phyloP scores from a whole-genome alignment of 352 stramenopile genomes.

The Elongisporangium undulatum region DNA sequence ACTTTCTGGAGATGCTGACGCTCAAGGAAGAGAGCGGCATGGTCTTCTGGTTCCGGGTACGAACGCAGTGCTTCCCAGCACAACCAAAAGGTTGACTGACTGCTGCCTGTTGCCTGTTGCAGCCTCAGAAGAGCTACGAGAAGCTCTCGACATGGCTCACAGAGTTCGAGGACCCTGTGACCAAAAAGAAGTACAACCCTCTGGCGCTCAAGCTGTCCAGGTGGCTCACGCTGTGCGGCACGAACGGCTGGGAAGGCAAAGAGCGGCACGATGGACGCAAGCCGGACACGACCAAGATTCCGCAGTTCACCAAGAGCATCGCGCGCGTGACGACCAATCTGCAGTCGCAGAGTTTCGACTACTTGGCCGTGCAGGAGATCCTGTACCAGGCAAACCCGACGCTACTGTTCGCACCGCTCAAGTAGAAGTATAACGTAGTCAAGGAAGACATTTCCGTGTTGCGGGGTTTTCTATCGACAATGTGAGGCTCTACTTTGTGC shows the following conservation, averaged over 20 bases:
- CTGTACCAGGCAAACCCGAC: slow-evolving; percentile 66
- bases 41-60: slow-evolving; percentile 73
- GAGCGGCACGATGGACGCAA: slow-evolving; percentile 47
- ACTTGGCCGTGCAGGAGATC: slow-evolving; percentile 62
- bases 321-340: slow-evolving; percentile 53
- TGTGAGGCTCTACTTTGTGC: background rate
- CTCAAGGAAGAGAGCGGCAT: slow-evolving; percentile 68
- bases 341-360: slow-evolving; percentile 63
- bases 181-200: slow-evolving; percentile 37
- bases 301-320: slow-evolving; percentile 57
- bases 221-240: slow-evolving; percentile 60
- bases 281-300: slow-evolving; percentile 29
- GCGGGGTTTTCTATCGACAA: background rate
- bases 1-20: slow-evolving; percentile 72
- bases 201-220: slow-evolving; percentile 53
- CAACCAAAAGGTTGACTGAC: background rate
- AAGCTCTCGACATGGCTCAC: slow-evolving; percentile 54
- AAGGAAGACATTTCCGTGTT: background rate
- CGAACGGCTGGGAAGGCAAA: slow-evolving; percentile 70
- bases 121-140: slow-evolving; percentile 65
- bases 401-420: slow-evolving; percentile 51
- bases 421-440: slow-evolving; percentile 1
- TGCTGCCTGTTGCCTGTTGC: background rate
- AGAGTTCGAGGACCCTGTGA: slow-evolving; percentile 43
- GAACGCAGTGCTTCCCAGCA: slow-evolving; percentile 1